phyloP scores from a whole-genome alignment of 345 rosid genomes.

The Erysimum cheiranthoides region DNA sequence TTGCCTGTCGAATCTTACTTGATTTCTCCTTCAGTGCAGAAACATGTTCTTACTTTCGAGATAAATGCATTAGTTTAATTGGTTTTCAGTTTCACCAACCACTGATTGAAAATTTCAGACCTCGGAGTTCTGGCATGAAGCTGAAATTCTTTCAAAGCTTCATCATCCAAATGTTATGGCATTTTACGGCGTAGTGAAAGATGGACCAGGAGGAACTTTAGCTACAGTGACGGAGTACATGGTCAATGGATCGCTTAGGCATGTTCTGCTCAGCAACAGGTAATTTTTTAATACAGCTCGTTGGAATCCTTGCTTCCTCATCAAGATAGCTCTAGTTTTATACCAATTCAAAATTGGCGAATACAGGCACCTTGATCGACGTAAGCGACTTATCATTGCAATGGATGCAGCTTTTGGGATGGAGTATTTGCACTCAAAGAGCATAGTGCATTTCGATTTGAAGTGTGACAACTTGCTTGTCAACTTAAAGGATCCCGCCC shows the following conservation, averaged over 20 bases:
- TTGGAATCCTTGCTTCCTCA: slow-evolving; percentile 15
- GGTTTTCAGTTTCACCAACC: slow-evolving; percentile 29
- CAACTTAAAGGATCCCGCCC: slow-evolving; percentile 90
- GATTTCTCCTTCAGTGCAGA: slow-evolving; percentile 6
- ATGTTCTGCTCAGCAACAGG: slow-evolving; percentile 93
- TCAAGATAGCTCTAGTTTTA: slow-evolving; percentile 9
- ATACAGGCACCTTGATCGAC: slow-evolving; percentile 86
- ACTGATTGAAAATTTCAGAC: slow-evolving; percentile 57
- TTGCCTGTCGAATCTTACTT: slow-evolving; percentile 17
- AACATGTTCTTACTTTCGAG: slow-evolving; percentile 14
- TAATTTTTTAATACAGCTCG: slow-evolving; percentile 38
- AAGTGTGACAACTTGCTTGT: slow-evolving; percentile 98
- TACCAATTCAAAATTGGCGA: slow-evolving; percentile 23
- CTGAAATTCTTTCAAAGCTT: slow-evolving; percentile 97
- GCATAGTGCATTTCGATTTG: slow-evolving; percentile 97
- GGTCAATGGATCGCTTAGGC: slow-evolving; percentile 99
- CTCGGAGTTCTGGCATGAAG: slow-evolving; percentile 98
- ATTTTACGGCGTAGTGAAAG: slow-evolving; percentile 97
- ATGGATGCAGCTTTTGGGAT: slow-evolving; percentile 99
- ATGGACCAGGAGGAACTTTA: slow-evolving; percentile 94
- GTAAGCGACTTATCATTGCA: slow-evolving; percentile 93
- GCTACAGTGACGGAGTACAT: slow-evolving; percentile 99
- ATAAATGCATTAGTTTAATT: slow-evolving; percentile 21
- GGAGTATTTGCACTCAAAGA: slow-evolving; percentile 98
- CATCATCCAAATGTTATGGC: slow-evolving; percentile 99